A percentile compares a stretch with the other conserved stretches of the same genome.
phyloP scores from a whole-genome alignment of 2,329 filamentous ascomycete genomes.

The Talaromyces sp. region DNA sequence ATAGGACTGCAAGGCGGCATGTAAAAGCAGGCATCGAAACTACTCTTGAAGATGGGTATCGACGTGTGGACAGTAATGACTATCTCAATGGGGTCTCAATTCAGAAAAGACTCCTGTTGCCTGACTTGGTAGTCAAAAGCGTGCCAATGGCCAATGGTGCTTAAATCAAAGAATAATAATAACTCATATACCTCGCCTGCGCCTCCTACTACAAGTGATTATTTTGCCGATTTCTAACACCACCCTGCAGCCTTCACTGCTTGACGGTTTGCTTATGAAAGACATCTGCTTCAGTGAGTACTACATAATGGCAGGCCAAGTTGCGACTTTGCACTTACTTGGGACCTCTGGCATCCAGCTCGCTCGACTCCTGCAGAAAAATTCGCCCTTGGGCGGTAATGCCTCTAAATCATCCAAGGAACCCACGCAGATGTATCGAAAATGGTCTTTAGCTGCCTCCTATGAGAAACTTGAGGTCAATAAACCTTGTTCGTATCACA shows the following conservation, averaged over 20 bases:
- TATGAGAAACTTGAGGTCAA: too few species aligned
- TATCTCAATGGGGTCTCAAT: slow-evolving; percentile 38
- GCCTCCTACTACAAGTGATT: too few species aligned
- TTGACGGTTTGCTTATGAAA: slow-evolving; percentile 53
- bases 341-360: slow-evolving; percentile 56
- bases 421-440: slow-evolving; percentile 52
- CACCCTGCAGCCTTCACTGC: slow-evolving; percentile 35
- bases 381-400: slow-evolving; percentile 58
- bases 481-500: too few species aligned
- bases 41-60: slow-evolving; percentile 37
- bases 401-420: slow-evolving; percentile 54
- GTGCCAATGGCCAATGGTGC: slow-evolving; percentile 2
- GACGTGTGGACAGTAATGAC: slow-evolving; percentile 45
- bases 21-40: slow-evolving; percentile 46
- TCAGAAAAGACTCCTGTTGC: slow-evolving; percentile 26
- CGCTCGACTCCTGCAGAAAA: slow-evolving; percentile 54
- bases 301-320: background rate
- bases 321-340: slow-evolving; percentile 34
- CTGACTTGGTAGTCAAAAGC: slow-evolving; percentile 33
- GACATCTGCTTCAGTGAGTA: slow-evolving; percentile 35
- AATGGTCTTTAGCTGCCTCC: slow-evolving; percentile 37
- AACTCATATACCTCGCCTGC: too few species aligned
- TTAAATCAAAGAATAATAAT: too few species aligned
- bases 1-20: slow-evolving; percentile 45
- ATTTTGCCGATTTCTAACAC: too few species aligned